A percentile compares a stretch with the other conserved stretches of the same genome.
phyloP scores from a whole-genome alignment of 139 green algal species.

The Trebouxia sp. region DNA sequence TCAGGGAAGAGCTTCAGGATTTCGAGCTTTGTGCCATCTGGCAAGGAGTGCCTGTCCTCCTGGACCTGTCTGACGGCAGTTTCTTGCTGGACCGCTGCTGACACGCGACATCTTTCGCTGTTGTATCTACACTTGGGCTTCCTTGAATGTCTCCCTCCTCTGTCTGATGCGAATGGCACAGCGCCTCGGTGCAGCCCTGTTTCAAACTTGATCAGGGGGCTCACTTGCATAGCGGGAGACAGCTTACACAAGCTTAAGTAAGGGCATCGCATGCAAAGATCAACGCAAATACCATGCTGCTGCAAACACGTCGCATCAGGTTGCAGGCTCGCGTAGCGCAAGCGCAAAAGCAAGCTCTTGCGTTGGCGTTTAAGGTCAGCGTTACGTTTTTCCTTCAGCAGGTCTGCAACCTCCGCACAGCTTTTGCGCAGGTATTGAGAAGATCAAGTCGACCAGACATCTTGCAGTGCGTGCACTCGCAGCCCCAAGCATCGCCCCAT shows the following conservation, averaged over 20 bases:
- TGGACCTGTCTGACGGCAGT: neutral
- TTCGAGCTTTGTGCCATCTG: constrained; percentile 22
- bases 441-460: too few relatives aligned
- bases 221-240: neutral
- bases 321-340: too few relatives aligned
- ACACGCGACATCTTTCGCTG: neutral
- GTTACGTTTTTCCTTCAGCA: too few relatives aligned
- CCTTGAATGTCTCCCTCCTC: neutral
- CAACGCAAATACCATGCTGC: too few relatives aligned
- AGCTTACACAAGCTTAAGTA: neutral
- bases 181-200: neutral
- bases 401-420: too few relatives aligned
- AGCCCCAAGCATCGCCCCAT: too few relatives aligned
- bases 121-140: neutral
- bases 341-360: too few relatives aligned
- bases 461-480: too few relatives aligned
- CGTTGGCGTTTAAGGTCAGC: too few relatives aligned
- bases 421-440: too few relatives aligned
- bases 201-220: neutral
- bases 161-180: neutral
- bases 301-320: too few relatives aligned
- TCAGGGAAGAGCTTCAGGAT: neutral
- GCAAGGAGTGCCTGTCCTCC: neutral
- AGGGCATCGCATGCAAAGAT: too few relatives aligned
- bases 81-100: neutral